Percentiles rank a stretch among this genome's conserved stretches.
Evolutionary conservation across 108 stramenopile genomes (phyloP).

Genomic region (Ochromonas danica): DNA sequence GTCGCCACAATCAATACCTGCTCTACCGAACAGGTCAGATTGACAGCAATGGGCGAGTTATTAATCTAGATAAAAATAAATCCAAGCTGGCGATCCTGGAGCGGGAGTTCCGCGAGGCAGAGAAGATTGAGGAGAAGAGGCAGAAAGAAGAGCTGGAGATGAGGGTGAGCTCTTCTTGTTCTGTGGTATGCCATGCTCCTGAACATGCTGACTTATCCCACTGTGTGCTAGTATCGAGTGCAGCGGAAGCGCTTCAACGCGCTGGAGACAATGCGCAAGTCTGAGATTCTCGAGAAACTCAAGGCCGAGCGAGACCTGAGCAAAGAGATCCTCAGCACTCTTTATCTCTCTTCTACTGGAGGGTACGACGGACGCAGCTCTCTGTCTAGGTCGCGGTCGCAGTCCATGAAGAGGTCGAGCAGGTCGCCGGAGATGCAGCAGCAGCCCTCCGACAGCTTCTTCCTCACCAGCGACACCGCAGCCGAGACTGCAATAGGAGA

Average conservation of each 20-base stretch:
- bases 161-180: background rate
- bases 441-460: too few relatives aligned
- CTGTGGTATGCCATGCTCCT: background rate
- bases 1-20: constrained; percentile 48
- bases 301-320: constrained; percentile 33
- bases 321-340: constrained; percentile 24
- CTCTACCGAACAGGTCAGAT: constrained; percentile 64
- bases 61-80: constrained; percentile 59
- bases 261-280: background rate
- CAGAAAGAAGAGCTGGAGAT: constrained; percentile 53
- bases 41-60: constrained; percentile 61
- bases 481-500: too few relatives aligned
- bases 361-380: too few relatives aligned
- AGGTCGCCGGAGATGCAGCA: too few relatives aligned
- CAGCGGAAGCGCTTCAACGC: constrained; percentile 25
- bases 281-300: constrained; percentile 12
- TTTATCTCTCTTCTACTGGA: background rate
- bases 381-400: too few relatives aligned
- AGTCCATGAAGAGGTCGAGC: too few relatives aligned
- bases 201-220: background rate
- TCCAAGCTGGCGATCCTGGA: constrained; percentile 62
- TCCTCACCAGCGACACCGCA: too few relatives aligned
- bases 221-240: constrained; percentile 30
- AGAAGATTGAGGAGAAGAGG: constrained; percentile 48
- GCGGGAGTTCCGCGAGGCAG: constrained; percentile 63